Evolutionary conservation across 441 rosid species (phyloP), one percentile per base, ranked within the genome.

Genomic region (Populus trichocarpa): DNA sequence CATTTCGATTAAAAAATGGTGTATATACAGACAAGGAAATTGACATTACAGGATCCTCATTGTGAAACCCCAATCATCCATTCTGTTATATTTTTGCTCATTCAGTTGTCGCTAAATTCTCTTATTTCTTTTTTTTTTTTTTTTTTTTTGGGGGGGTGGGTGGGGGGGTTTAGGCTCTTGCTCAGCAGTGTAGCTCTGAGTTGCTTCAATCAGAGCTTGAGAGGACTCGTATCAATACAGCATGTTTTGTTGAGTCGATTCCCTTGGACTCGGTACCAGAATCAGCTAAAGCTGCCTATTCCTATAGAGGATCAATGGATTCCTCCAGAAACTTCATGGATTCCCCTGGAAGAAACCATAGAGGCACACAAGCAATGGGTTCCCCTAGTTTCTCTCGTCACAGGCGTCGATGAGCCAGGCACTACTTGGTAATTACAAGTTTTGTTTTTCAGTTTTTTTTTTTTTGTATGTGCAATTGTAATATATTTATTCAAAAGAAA

Each of bases 201-300:
- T 83, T 96, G 76, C 93, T 96, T 69, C 97, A 91, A 83, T 28
- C 85, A 46, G 99, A 96, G 85, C 86, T 96, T 8, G 98, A 94
- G 87, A 94, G 97, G 80, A 94, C 99, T 64, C 96, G 97, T 38
- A 81, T 94, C 50, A 96, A 96, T 82, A 87, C 96, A 7, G 98
- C 98, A 77, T 96, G 99, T 83, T 96, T 96, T 69, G 86, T 84
- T 4, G 97, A 91, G 83, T 87, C 98, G 0, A 84, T 88, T 23
- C 86, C 95, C 14, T 69, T 90, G 81, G 97, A 94, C 71, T 73
- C 91, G 0, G 90, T 86, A 74, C 94, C 92, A 26, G 89, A 88
- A 75, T 82, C 88, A 20, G 95, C 95, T 20, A 93, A 85, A 89
- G 88, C 90, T 59, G 89, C 90, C 0, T 87, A 90, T 75, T 76